Conservation (phyloP, 1,284 basidiomycete species). For the Heimioporus retisporus region DNA sequence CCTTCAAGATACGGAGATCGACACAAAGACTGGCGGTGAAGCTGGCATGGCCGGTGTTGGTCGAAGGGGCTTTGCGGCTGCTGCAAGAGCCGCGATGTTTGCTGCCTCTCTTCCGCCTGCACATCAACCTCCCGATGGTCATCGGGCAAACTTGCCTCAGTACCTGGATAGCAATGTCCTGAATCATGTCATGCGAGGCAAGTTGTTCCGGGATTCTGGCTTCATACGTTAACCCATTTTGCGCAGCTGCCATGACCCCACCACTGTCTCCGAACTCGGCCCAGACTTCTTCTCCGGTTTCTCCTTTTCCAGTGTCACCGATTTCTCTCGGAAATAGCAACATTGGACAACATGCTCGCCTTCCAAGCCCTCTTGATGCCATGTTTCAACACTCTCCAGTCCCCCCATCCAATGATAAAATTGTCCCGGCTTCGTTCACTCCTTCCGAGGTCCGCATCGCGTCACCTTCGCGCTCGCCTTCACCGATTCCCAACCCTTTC, state of each 20-base stretch:
- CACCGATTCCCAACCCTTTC: slow-evolving; percentile 47
- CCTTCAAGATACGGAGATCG: slow-evolving; percentile 36
- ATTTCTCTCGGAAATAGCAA: slow-evolving; percentile 31
- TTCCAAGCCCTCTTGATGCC: slow-evolving; percentile 35
- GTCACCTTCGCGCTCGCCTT: slow-evolving; percentile 49
- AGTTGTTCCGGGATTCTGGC: slow-evolving; percentile 29
- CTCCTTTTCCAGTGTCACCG: slow-evolving; percentile 54
- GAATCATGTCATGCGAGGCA: slow-evolving; percentile 47
- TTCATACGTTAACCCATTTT: slow-evolving; percentile 16
- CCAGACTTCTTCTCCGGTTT: slow-evolving; percentile 55
- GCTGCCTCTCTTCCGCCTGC: slow-evolving; percentile 34
- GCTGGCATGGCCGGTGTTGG: slow-evolving; percentile 95
- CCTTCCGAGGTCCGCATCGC: slow-evolving; percentile 37
- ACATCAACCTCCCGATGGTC: slow-evolving; percentile 34
- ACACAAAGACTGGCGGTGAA: slow-evolving; percentile 81
- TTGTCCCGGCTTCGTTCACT: slow-evolving; percentile 20
- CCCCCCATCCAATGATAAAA: slow-evolving; percentile 31
- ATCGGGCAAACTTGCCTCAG: slow-evolving; percentile 56
- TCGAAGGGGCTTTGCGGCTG: slow-evolving; percentile 85
- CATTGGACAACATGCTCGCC: slow-evolving; percentile 26
- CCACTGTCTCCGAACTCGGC: slow-evolving; percentile 59
- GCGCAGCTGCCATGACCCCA: slow-evolving; percentile 49
- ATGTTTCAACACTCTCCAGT: slow-evolving; percentile 15
- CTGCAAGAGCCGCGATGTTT: slow-evolving; percentile 77
- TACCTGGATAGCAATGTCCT: slow-evolving; percentile 62